Conservation (phyloP, 2,329 filamentous ascomycete species). For the Colletotrichum theobromicola region DNA sequence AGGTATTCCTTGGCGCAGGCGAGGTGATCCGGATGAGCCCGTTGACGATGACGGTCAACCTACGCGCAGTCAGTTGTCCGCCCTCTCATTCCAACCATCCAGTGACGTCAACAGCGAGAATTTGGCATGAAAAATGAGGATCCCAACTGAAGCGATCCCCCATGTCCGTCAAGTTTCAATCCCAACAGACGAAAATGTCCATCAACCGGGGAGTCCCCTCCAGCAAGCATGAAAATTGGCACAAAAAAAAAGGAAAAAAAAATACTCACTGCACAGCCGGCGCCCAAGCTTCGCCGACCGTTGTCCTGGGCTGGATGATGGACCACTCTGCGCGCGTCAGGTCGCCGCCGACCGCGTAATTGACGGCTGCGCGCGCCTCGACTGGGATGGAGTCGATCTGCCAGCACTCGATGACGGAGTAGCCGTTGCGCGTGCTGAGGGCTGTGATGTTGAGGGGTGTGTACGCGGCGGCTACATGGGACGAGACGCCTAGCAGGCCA, state of each 20-base stretch:
- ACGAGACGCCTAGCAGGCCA: background rate
- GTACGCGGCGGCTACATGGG: background rate
- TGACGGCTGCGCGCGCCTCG: constrained; percentile 32
- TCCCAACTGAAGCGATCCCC: background rate
- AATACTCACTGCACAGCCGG: constrained; percentile 32
- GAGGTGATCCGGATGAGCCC: constrained; percentile 36
- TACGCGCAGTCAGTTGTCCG: background rate
- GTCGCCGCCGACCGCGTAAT: constrained; percentile 31
- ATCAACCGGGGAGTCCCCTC: background rate
- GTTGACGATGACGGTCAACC: constrained; percentile 35
- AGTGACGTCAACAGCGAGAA: background rate
- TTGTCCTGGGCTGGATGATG: constrained; percentile 33
- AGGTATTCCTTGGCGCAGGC: constrained; percentile 26
- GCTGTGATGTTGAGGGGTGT: constrained; percentile 45
- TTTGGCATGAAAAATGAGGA: background rate
- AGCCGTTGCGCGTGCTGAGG: constrained; percentile 37
- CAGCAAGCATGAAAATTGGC: background rate
- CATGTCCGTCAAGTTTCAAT: background rate
- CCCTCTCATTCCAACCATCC: background rate
- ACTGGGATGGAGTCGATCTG: constrained; percentile 32
- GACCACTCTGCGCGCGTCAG: constrained; percentile 34
- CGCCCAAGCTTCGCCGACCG: constrained; percentile 37
- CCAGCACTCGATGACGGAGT: constrained; percentile 52
- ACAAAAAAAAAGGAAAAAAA: background rate
- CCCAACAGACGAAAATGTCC: background rate